A percentile compares a stretch with the other conserved stretches of the same genome.
Evolutionary conservation across 305 asterid species (phyloP).

Genomic region (Rubia balearica): DNA sequence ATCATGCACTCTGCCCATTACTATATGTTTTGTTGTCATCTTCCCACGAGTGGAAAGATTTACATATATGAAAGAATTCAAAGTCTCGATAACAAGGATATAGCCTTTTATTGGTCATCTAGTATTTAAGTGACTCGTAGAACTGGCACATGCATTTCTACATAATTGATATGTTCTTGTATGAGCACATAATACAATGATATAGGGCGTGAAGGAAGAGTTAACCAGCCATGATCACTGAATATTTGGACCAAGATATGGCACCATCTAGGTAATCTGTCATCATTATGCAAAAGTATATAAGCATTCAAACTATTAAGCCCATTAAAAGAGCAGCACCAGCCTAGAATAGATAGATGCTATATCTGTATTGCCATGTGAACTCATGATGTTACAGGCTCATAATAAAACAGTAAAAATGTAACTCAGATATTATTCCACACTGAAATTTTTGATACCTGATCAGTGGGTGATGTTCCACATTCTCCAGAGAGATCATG

Average conservation of each 20-base stretch:
- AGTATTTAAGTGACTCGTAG: background rate
- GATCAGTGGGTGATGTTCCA: conserved; percentile 93
- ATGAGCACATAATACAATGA: background rate
- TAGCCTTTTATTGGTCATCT: background rate
- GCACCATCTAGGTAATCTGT: background rate
- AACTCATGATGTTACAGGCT: background rate
- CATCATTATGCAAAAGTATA: background rate
- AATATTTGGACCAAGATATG: background rate
- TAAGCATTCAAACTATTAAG: background rate
- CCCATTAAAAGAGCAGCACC: background rate
- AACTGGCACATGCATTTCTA: background rate
- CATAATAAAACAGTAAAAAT: background rate
- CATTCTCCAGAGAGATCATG: conserved; percentile 96
- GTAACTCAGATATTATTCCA: background rate
- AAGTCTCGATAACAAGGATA: background rate
- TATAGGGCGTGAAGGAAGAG: background rate
- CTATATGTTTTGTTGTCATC: background rate
- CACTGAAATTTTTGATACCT: conserved; percentile 33
- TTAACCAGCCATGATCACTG: background rate
- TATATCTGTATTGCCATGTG: background rate
- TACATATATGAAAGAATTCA: background rate
- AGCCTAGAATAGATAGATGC: background rate
- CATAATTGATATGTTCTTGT: background rate
- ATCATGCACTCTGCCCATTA: background rate
- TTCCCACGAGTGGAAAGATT: background rate